Evolutionary conservation across 441 rosid genomes (phyloP).

Genomic region (Francoa sonchifolia): DNA sequence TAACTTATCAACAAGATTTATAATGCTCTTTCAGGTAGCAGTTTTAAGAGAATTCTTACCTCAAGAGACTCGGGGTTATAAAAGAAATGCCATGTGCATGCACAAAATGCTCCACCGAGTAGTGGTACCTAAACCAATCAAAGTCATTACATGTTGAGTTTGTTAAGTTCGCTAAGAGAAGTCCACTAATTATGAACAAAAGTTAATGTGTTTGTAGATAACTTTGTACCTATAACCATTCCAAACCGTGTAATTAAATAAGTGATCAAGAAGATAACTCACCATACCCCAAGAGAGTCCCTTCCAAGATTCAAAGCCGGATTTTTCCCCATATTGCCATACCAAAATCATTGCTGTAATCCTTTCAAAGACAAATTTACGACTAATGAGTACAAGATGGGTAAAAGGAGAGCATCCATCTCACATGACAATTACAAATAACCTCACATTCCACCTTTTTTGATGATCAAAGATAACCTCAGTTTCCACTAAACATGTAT

Average conservation of each 20-base stretch:
- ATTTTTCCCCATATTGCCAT: constrained; percentile 83
- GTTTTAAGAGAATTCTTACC: too few species aligned
- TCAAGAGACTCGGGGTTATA: constrained; percentile 81
- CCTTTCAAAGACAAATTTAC: constrained; percentile 24
- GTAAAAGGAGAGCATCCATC: background rate
- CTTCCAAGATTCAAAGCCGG: constrained; percentile 77
- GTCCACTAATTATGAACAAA: background rate
- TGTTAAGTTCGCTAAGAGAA: too few species aligned
- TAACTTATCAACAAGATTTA: too few species aligned
- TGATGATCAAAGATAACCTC: background rate
- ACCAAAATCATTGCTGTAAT: constrained; percentile 80
- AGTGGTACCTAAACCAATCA: constrained; percentile 52
- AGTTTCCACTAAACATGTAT: too few species aligned
- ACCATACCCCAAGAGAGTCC: constrained; percentile 96
- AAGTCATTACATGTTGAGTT: too few species aligned
- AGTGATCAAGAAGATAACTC: constrained; percentile 13
- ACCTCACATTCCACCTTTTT: background rate
- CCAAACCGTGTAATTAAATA: background rate
- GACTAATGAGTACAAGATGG: background rate
- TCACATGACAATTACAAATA: background rate
- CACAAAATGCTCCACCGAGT: constrained; percentile 94
- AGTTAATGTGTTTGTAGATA: background rate
- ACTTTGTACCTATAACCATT: background rate
- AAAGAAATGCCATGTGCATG: constrained; percentile 96
- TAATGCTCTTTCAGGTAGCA: background rate